phyloP scores from a whole-genome alignment of 2,329 filamentous ascomycete species.

The Pyrenochaeta sp. region DNA sequence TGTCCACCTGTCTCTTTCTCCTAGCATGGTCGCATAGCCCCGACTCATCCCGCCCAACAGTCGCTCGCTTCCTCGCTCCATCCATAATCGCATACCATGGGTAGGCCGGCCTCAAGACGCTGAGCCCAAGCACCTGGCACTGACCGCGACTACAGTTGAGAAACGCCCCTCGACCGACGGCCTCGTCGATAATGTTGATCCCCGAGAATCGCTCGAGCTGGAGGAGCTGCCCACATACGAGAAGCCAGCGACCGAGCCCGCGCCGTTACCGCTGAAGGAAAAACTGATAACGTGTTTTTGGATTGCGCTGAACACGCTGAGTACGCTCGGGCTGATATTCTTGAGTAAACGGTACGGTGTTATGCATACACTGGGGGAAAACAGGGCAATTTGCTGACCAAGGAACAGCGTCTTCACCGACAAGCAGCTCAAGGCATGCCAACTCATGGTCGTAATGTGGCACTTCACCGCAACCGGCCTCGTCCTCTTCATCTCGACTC shows the following conservation, averaged over 20 bases:
- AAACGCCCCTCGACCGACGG: constrained; percentile 50
- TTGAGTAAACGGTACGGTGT: constrained; percentile 54
- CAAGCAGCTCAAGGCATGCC: constrained; percentile 54
- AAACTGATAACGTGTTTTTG: constrained; percentile 51
- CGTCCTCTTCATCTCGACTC: constrained; percentile 54
- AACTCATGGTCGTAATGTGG: constrained; percentile 59
- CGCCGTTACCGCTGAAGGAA: constrained; percentile 44
- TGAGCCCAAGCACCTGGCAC: constrained; percentile 1
- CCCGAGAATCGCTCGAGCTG: constrained; percentile 44
- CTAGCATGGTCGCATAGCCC: constrained; percentile 41
- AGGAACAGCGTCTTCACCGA: constrained; percentile 54
- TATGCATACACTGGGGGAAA: neutral
- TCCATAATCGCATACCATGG: constrained; percentile 32
- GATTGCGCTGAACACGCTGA: constrained; percentile 55
- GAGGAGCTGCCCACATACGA: constrained; percentile 48
- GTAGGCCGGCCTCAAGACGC: constrained; percentile 24
- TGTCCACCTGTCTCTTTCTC: constrained; percentile 20
- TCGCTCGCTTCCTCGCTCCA: constrained; percentile 37
- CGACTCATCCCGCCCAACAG: constrained; percentile 17
- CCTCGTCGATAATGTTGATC: constrained; percentile 49
- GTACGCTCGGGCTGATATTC: constrained; percentile 55
- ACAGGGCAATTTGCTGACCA: constrained; percentile 27
- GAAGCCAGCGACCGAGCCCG: constrained; percentile 33
- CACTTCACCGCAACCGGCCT: constrained; percentile 57
- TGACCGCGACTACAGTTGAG: constrained; percentile 43